Conservation (phyloP, 176 grass and related monocot genomes). For the Luzula sylvatica region DNA sequence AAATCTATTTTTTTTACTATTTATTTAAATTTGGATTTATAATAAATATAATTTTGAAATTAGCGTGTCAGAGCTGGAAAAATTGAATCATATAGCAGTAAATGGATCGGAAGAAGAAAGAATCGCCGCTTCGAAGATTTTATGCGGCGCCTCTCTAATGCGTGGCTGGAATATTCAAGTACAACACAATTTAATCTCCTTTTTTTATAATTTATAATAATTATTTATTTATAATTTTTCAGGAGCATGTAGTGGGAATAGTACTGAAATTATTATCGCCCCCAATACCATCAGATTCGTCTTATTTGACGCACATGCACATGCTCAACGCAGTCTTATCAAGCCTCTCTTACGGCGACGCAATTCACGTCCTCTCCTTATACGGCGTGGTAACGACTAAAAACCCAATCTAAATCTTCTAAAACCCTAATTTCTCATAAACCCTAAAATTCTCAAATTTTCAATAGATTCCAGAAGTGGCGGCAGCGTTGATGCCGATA, state of each 20-base stretch:
- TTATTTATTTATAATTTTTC: conserved; percentile 16
- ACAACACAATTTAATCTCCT: conserved; percentile 3
- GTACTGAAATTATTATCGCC: conserved; percentile 55
- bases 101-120: conserved; percentile 76
- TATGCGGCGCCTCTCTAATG: conserved; percentile 70
- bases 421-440: conserved; percentile 11
- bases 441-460: no score
- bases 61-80: conserved; percentile 69
- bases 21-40: no score
- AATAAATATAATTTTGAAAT: background rate
- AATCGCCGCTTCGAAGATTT: conserved; percentile 46
- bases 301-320: conserved; percentile 70
- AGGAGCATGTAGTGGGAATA: conserved; percentile 68
- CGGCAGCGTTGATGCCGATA: conserved; percentile 79
- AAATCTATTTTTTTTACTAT: conserved; percentile 16
- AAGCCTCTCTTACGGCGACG: conserved; percentile 60
- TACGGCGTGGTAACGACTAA: conserved; percentile 97
- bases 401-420: no score
- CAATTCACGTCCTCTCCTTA: conserved; percentile 83
- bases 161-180: conserved; percentile 93
- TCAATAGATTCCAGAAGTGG: conserved; percentile 80
- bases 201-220: background rate
- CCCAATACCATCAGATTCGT: conserved; percentile 60
- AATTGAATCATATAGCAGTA: conserved; percentile 49
- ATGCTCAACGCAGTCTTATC: conserved; percentile 67